phyloP scores from a whole-genome alignment of 1,139 yeast species.

The Cylindricascospora bacillispora region DNA sequence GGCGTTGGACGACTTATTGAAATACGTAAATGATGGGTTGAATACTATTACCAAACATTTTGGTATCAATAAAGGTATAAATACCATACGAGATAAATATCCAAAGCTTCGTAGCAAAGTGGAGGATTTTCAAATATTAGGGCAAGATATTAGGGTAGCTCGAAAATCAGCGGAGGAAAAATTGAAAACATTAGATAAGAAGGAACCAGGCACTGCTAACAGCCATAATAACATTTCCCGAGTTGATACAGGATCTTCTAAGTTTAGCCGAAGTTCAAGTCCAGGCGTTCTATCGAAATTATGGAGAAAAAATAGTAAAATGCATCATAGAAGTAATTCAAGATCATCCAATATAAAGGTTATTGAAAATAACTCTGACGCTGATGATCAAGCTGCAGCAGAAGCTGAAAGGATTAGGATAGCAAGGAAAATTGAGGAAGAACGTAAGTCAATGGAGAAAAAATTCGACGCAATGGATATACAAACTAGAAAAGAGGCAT shows the following conservation, averaged over 20 bases:
- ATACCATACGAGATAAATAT: conserved; percentile 5
- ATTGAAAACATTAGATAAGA: not conserved
- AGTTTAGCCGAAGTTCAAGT: conserved; percentile 3
- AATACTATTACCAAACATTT: conserved; percentile 13
- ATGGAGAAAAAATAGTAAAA: conserved; percentile 7
- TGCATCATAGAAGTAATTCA: not conserved
- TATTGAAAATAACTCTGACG: not conserved
- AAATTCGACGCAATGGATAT: conserved; percentile 10
- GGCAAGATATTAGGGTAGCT: conserved; percentile 18
- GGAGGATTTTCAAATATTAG: conserved; percentile 19
- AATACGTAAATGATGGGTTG: conserved; percentile 19
- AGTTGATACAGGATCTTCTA: not conserved
- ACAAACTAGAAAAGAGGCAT: conserved; percentile 11
- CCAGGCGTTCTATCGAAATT: conserved; percentile 5
- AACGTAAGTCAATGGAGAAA: conserved; percentile 8
- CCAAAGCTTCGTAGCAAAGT: conserved; percentile 9
- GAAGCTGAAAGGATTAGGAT: conserved; percentile 14
- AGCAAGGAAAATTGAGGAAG: conserved; percentile 8
- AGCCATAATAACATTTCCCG: no score
- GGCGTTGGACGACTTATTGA: conserved; percentile 9
- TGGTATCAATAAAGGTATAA: conserved; percentile 8
- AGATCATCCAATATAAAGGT: not conserved
- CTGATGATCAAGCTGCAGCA: conserved; percentile 11
- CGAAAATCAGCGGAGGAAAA: conserved; percentile 6
- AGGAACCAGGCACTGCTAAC: not conserved